Evolutionary conservation across 106 monocot genomes (phyloP), one percentile per base, ranked within the genome.

Genomic region (Posidonia australis): DNA sequence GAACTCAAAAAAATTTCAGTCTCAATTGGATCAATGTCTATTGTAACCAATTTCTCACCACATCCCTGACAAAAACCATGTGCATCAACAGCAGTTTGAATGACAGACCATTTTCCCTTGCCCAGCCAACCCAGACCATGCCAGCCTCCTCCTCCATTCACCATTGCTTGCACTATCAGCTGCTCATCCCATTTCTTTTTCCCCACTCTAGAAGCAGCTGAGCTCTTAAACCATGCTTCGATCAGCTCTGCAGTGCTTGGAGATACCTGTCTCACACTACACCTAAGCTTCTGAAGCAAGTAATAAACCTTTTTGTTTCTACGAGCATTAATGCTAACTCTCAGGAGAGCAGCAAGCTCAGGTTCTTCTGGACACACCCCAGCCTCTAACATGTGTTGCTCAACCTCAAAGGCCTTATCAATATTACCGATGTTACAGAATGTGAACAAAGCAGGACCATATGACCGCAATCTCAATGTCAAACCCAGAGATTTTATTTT

Each of bases 101-200:
- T 13, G 21, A 90, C 76, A 25, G 29, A 51, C 89, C 89, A 89
- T 66, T 80, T 89, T 51, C 89, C 89, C 53, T 67, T 82, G 13
- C 89, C 89, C 72, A 89, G 62, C 89, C 89, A 89, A 23, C 89
- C 89, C 58, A 80, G 46, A 4, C 89, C 89, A 78, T 89, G 89
- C 89, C 89, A 89, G 14, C 89, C 89, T 29, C 89, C 89, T 58
- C 85, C 89, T 36, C 77, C 77, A 76, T 78, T 80, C 36, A 74
- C 80, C 64, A 82, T 70, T 24, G 70, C 85, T 54, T 74, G 14
- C 62, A 58, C 63, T 28, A 85, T 68, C 61, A 27, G 22, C 20
- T 72, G 19, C 16, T 5, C 24, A 49, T 85, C 77, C 68, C 77
- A 78, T 44, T 83, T 86, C 53, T 83, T 76, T 75, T 80, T 90